phyloP scores from a whole-genome alignment of 371 early-diverging fungal genomes.

The Mucor velutinosus region DNA sequence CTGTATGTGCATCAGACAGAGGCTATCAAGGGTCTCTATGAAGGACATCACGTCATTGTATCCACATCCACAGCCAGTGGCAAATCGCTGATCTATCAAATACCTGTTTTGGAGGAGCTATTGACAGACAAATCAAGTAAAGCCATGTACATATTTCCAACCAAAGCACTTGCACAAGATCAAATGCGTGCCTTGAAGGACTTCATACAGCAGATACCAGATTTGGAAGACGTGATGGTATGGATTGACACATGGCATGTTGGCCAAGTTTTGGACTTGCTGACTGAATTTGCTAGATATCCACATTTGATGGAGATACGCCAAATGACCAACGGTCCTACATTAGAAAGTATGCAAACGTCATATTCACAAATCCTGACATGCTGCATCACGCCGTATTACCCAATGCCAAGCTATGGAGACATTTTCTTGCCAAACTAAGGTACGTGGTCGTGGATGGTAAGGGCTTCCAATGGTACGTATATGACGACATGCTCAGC shows the following conservation, averaged over 20 bases:
- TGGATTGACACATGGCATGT: not conserved
- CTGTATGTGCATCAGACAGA: conserved; percentile 75
- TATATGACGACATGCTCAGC: not conserved
- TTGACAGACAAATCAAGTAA: conserved; percentile 36
- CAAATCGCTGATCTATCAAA: conserved; percentile 79
- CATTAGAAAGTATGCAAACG: conserved; percentile 53
- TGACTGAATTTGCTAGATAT: conserved; percentile 17
- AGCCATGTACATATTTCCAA: conserved; percentile 70
- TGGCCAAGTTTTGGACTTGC: not conserved
- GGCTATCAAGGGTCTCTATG: conserved; percentile 54
- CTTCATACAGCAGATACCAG: conserved; percentile 34
- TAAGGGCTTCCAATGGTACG: conserved; percentile 11
- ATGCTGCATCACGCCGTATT: conserved; percentile 77
- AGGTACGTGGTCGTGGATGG: conserved; percentile 76
- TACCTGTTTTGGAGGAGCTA: conserved; percentile 63
- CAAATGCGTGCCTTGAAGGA: conserved; percentile 58
- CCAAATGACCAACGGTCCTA: conserved; percentile 38
- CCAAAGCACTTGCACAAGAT: conserved; percentile 84
- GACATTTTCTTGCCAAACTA: conserved; percentile 50
- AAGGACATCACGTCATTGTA: conserved; percentile 60
- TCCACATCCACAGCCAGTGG: conserved; percentile 81
- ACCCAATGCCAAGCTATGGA: conserved; percentile 65
- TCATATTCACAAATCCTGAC: conserved; percentile 85
- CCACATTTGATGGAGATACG: conserved; percentile 56
- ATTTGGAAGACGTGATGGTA: conserved; percentile 23